Evolutionary conservation across 1,284 basidiomycete genomes (phyloP).

Genomic region (Leccinum huronense): DNA sequence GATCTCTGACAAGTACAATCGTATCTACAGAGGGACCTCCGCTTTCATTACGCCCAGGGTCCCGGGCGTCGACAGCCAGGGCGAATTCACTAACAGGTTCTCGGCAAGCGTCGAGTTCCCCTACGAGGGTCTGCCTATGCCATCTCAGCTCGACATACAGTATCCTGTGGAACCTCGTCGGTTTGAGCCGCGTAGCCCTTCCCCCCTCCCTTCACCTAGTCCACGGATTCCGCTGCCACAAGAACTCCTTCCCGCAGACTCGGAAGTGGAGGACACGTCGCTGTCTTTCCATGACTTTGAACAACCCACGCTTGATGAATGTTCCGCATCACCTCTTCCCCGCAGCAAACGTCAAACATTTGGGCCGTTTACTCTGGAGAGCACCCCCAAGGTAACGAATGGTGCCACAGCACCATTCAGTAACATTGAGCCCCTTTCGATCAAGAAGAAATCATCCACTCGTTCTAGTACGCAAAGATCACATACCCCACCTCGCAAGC

Average conservation of each 20-base stretch:
- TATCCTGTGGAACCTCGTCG: constrained; percentile 56
- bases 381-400: constrained; percentile 44
- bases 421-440: constrained; percentile 67
- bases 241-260: constrained; percentile 43
- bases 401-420: constrained; percentile 23
- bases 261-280: constrained; percentile 44
- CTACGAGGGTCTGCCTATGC: constrained; percentile 21
- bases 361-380: constrained; percentile 49
- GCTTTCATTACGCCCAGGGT: constrained; percentile 49
- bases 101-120: constrained; percentile 37
- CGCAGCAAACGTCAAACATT: constrained; percentile 68
- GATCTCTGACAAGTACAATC: constrained; percentile 1
- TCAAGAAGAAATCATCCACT: constrained; percentile 73
- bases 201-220: constrained; percentile 55
- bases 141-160: constrained; percentile 36
- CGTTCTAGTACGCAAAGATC: constrained; percentile 40
- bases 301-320: constrained; percentile 29
- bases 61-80: constrained; percentile 44
- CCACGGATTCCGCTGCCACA: constrained; percentile 31
- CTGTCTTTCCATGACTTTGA: constrained; percentile 32
- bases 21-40: constrained; percentile 57
- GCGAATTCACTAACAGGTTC: constrained; percentile 45
- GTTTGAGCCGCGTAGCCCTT: constrained; percentile 68
- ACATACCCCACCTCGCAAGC: constrained; percentile 45
- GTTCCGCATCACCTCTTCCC: constrained; percentile 50